Conservation (phyloP, 1,284 basidiomycete genomes). For the Schizopora paradoxa region DNA sequence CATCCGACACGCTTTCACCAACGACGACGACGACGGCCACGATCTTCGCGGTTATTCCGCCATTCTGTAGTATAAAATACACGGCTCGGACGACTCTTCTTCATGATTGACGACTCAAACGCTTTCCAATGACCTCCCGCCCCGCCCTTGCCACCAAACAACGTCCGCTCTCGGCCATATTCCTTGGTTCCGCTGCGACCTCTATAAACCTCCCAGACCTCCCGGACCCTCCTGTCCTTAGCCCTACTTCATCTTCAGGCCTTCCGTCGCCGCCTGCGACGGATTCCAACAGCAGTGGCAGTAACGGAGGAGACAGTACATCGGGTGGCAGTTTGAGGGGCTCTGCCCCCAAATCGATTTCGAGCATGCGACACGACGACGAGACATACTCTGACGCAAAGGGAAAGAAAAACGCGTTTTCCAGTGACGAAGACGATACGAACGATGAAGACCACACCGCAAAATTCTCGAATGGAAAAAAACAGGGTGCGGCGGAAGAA, state of each 20-base stretch:
- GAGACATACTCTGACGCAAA: slow-evolving; percentile 24
- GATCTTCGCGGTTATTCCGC: neutral
- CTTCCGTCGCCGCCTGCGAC: slow-evolving; percentile 75
- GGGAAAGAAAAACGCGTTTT: slow-evolving; percentile 27
- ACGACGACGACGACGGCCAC: slow-evolving; percentile 15
- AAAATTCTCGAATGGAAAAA: slow-evolving; percentile 40
- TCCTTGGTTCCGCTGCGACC: slow-evolving; percentile 34
- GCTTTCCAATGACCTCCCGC: slow-evolving; percentile 17
- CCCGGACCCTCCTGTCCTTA: slow-evolving; percentile 58
- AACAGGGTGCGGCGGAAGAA: slow-evolving; percentile 36
- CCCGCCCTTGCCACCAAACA: slow-evolving; percentile 14
- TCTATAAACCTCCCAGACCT: slow-evolving; percentile 48
- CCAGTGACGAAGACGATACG: slow-evolving; percentile 38
- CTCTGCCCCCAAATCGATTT: slow-evolving; percentile 26
- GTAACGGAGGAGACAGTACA: slow-evolving; percentile 57
- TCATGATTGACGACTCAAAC: slow-evolving; percentile 11
- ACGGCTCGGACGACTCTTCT: slow-evolving; percentile 9
- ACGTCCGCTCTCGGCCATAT: slow-evolving; percentile 37
- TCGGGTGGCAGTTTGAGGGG: slow-evolving; percentile 43
- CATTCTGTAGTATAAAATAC: neutral
- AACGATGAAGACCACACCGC: slow-evolving; percentile 63
- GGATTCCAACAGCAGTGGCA: slow-evolving; percentile 75
- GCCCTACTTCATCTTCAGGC: slow-evolving; percentile 47
- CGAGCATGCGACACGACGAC: slow-evolving; percentile 32
- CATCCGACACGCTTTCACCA: slow-evolving; percentile 7